phyloP scores from a whole-genome alignment of 352 stramenopile species.

The Globisporangium sylvaticum region DNA sequence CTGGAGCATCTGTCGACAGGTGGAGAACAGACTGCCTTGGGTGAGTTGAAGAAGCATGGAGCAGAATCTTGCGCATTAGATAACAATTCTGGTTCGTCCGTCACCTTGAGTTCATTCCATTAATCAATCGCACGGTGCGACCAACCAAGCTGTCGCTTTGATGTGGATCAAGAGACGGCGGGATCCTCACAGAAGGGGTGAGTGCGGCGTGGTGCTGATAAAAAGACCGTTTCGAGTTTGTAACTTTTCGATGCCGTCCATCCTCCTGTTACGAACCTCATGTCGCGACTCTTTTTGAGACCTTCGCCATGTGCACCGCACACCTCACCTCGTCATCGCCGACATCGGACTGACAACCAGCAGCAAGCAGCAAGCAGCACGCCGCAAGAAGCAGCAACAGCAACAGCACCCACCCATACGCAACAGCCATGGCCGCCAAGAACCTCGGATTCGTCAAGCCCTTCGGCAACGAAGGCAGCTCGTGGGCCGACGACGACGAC shows the following conservation, averaged over 20 bases:
- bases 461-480: conserved; percentile 42
- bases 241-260: background rate
- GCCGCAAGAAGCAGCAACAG: conserved; percentile 7
- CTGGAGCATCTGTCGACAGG: background rate
- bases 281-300: background rate
- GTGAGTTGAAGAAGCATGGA: background rate
- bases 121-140: background rate
- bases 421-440: conserved; percentile 48
- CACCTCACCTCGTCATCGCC: conserved; percentile 3
- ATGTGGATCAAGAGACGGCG: background rate
- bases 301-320: background rate
- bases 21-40: background rate
- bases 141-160: background rate
- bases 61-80: background rate
- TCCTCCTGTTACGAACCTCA: conserved; percentile 6
- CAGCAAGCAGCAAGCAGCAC: conserved; percentile 2
- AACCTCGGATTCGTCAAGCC: conserved; percentile 44
- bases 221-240: background rate
- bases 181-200: background rate
- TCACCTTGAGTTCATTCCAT: background rate
- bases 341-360: conserved; percentile 6
- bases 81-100: background rate
- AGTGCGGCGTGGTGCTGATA: too few relatives aligned
- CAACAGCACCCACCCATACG: background rate
- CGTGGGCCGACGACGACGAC: conserved; percentile 77